Conservation (phyloP, 805 yeast species). For the Kockiozyma suomiensis region DNA sequence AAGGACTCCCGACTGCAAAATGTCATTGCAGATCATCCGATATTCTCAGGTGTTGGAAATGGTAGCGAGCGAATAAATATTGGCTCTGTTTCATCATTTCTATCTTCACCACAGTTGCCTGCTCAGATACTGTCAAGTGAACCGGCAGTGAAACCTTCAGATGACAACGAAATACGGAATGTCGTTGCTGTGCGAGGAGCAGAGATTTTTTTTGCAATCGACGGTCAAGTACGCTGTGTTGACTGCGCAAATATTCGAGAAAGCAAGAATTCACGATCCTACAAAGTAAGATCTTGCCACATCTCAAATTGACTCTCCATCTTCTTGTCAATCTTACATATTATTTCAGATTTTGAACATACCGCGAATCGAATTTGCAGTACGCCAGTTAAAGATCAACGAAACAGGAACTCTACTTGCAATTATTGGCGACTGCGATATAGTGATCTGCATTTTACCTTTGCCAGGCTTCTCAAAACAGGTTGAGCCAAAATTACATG, state of each 20-base stretch:
- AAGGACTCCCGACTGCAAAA: constrained; percentile 15
- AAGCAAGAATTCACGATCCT: neutral
- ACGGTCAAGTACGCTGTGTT: constrained; percentile 23
- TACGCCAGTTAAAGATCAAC: constrained; percentile 26
- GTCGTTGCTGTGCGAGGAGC: constrained; percentile 26
- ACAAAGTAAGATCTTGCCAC: constrained; percentile 14
- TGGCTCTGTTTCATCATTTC: neutral
- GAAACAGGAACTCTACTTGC: constrained; percentile 30
- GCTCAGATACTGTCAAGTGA: no score
- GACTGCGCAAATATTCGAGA: constrained; percentile 20
- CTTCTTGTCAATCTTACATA: neutral
- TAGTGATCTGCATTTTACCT: constrained; percentile 23
- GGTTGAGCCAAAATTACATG: constrained; percentile 12
- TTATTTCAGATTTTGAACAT: constrained; percentile 17
- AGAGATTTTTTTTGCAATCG: constrained; percentile 22
- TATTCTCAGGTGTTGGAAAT: constrained; percentile 8
- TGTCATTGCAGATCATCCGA: constrained; percentile 22
- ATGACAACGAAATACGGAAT: neutral
- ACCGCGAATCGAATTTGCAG: constrained; percentile 19
- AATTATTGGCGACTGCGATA: constrained; percentile 27
- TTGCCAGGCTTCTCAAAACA: constrained; percentile 19
- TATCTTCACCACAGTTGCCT: neutral
- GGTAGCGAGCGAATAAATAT: neutral
- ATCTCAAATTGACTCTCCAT: neutral
- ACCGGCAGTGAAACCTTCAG: neutral